A percentile compares a stretch with the other conserved stretches of the same genome.
Evolutionary conservation across 2,329 filamentous ascomycete genomes (phyloP).

Genomic region (Colletotrichum horii): DNA sequence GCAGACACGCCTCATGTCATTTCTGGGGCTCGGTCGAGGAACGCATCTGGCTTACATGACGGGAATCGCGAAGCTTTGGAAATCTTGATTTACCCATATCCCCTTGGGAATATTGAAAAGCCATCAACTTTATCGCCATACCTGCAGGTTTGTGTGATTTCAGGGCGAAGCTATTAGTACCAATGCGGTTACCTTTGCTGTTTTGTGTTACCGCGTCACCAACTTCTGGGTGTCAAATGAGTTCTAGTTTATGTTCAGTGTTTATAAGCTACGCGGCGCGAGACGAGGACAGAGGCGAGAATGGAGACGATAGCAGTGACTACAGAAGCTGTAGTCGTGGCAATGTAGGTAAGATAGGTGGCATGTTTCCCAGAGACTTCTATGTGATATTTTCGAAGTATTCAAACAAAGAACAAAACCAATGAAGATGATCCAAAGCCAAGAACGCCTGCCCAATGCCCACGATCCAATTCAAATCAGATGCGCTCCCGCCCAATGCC

Average conservation of each 20-base stretch:
- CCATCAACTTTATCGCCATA: too few species aligned
- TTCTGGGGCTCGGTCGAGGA: background rate
- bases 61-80: background rate
- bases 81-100: too few species aligned
- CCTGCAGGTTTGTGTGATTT: too few species aligned
- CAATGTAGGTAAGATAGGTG: background rate
- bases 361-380: background rate
- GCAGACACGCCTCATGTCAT: background rate
- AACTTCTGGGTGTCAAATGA: too few species aligned
- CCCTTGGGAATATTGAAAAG: too few species aligned
- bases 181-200: too few species aligned
- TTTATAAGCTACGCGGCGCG: too few species aligned
- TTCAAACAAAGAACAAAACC: background rate
- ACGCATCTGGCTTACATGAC: background rate
- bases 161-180: too few species aligned
- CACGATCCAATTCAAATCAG: background rate
- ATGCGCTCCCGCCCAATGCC: background rate
- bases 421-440: background rate
- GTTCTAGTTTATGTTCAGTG: too few species aligned
- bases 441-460: background rate
- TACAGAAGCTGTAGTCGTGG: background rate
- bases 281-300: background rate
- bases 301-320: background rate
- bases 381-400: background rate
- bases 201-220: too few species aligned